Conservation (phyloP, 1,284 basidiomycete genomes). For the Puccinia polysora region DNA sequence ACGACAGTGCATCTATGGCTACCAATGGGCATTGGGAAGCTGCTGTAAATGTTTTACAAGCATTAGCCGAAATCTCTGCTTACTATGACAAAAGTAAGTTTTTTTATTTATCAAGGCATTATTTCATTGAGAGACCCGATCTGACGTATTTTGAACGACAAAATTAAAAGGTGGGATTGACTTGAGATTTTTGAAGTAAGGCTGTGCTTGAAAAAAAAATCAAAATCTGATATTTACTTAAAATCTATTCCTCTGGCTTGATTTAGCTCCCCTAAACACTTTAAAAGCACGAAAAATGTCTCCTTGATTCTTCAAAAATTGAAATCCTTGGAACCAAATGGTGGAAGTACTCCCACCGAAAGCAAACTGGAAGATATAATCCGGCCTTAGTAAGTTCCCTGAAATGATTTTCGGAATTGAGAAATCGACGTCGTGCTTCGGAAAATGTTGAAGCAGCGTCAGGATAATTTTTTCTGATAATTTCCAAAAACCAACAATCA, state of each 20-base stretch:
- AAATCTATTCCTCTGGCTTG: neutral
- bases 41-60: neutral
- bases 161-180: conserved; percentile 5
- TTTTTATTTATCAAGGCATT: neutral
- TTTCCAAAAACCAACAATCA: neutral
- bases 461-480: no score
- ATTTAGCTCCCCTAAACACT: neutral
- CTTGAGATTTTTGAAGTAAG: conserved; percentile 19
- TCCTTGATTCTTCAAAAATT: conserved; percentile 1
- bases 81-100: conserved; percentile 17
- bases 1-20: conserved; percentile 34
- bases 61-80: neutral
- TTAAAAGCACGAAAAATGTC: conserved; percentile 5
- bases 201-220: neutral
- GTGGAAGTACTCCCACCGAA: conserved; percentile 20
- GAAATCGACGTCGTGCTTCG: neutral
- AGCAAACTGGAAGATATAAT: conserved; percentile 14
- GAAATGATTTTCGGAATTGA: neutral
- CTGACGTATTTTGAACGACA: neutral
- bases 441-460: no score
- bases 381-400: conserved; percentile 14
- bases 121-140: neutral
- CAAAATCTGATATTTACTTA: neutral
- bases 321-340: conserved; percentile 1
- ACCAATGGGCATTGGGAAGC: conserved; percentile 8